Conservation (phyloP, 768 basidiomycete genomes). For the Suillus variegatus region DNA sequence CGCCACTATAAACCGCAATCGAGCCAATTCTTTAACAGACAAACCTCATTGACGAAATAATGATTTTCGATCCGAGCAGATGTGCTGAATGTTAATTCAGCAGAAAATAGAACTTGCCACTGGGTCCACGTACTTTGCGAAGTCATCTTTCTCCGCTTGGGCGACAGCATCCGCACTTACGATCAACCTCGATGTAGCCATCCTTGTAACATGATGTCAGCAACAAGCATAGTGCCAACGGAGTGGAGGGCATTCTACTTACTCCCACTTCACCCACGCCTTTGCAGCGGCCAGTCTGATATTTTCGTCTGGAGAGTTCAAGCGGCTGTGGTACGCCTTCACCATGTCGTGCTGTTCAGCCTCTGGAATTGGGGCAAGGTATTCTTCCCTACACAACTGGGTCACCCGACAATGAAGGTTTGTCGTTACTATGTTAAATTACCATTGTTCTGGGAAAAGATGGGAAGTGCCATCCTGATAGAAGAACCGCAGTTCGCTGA, state of each 20-base stretch:
- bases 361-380: constrained; percentile 77
- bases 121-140: constrained; percentile 60
- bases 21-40: constrained; percentile 13
- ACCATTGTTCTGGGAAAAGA: constrained; percentile 90
- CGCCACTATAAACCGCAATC: not conserved
- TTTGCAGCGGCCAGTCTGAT: constrained; percentile 69
- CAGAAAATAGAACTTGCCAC: constrained; percentile 9
- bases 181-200: constrained; percentile 76
- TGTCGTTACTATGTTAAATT: constrained; percentile 13
- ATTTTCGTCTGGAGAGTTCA: constrained; percentile 71
- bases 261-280: constrained; percentile 94
- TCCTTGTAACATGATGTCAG: constrained; percentile 44
- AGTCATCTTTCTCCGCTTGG: constrained; percentile 69
- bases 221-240: not conserved
- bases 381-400: constrained; percentile 68
- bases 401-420: constrained; percentile 5
- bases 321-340: constrained; percentile 77
- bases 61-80: constrained; percentile 91
- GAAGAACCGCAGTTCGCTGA: constrained; percentile 84
- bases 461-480: constrained; percentile 86
- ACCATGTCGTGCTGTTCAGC: constrained; percentile 79
- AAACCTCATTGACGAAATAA: constrained; percentile 81
- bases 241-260: constrained; percentile 31
- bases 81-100: constrained; percentile 48
- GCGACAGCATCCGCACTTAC: constrained; percentile 70